Conservation (phyloP, 1,284 basidiomycete species). For the Pisolithus thermaeus region DNA sequence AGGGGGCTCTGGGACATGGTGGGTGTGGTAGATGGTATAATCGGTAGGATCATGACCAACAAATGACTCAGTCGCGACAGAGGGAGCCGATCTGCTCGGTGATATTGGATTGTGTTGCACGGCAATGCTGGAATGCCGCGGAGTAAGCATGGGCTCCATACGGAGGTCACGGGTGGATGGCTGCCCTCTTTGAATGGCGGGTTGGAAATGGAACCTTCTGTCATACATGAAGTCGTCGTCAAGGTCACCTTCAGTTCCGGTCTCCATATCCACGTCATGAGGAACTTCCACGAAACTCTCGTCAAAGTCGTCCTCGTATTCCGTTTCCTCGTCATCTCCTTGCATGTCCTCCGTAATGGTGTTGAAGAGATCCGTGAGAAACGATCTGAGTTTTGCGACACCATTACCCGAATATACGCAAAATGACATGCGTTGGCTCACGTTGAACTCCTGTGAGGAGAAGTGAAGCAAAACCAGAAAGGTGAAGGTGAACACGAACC, state of each 20-base stretch:
- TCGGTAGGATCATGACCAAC: conserved; percentile 5
- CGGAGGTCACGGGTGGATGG: conserved; percentile 10
- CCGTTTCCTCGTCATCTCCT: conserved; percentile 61
- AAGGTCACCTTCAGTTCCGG: conserved; percentile 40
- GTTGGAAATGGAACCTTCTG: conserved; percentile 22
- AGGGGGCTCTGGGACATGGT: conserved; percentile 12
- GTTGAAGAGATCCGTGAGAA: conserved; percentile 67
- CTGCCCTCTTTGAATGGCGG: neutral
- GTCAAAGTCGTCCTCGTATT: conserved; percentile 67
- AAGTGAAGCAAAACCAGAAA: conserved; percentile 3
- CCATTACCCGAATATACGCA: conserved; percentile 97
- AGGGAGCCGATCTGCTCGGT: conserved; percentile 17
- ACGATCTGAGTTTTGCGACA: conserved; percentile 77
- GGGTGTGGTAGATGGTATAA: conserved; percentile 9
- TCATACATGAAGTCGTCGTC: conserved; percentile 34
- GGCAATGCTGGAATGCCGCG: conserved; percentile 22
- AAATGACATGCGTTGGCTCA: conserved; percentile 87
- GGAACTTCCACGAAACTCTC: conserved; percentile 43
- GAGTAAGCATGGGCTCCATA: conserved; percentile 22
- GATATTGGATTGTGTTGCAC: conserved; percentile 28
- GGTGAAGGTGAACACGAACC: conserved; percentile 40
- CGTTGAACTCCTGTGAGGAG: conserved; percentile 78
- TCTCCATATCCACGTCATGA: conserved; percentile 45
- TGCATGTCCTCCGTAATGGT: conserved; percentile 64
- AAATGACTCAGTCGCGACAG: conserved; percentile 5